Percentiles rank a stretch among this genome's conserved stretches.
phyloP scores from a whole-genome alignment of 192 early-diverging fungal genomes.

The Kickxella alabastrina region DNA sequence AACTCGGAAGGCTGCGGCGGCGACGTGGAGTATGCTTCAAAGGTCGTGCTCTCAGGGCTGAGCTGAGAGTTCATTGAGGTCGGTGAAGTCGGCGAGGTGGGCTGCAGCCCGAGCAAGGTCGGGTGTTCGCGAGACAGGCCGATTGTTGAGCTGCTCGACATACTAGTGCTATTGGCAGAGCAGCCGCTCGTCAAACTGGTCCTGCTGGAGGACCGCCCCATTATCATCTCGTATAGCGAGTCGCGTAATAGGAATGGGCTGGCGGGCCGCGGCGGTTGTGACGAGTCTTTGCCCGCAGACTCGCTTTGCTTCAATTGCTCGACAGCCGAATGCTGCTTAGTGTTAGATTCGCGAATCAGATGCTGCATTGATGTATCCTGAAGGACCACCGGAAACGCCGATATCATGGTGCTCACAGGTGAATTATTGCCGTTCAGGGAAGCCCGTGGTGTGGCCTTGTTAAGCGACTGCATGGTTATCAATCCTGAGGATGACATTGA shows the following conservation, averaged over 20 bases:
- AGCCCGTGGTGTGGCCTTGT: conserved; percentile 21
- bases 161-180: conserved; percentile 32
- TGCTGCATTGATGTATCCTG: conserved; percentile 4
- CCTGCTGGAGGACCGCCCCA: conserved; percentile 39
- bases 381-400: conserved; percentile 37
- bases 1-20: no score
- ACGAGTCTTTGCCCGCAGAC: conserved; percentile 7
- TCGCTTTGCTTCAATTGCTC: conserved; percentile 18
- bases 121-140: conserved; percentile 25
- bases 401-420: conserved; percentile 11
- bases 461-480: conserved; percentile 39
- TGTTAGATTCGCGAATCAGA: conserved; percentile 3
- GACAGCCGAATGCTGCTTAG: neutral
- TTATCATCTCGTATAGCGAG: conserved; percentile 52
- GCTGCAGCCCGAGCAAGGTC: neutral
- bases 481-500: conserved; percentile 21
- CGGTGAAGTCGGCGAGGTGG: conserved; percentile 28
- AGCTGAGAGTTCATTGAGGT: conserved; percentile 15
- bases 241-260: conserved; percentile 47
- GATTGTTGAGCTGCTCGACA: conserved; percentile 41
- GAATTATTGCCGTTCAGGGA: neutral
- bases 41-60: conserved; percentile 45
- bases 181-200: conserved; percentile 24
- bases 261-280: conserved; percentile 3
- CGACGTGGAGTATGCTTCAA: no score